These are phyloP conservation scores for Saturnispora diversa DNA, from an alignment of 805 yeast species.

Conservation along the genomic window DNA sequence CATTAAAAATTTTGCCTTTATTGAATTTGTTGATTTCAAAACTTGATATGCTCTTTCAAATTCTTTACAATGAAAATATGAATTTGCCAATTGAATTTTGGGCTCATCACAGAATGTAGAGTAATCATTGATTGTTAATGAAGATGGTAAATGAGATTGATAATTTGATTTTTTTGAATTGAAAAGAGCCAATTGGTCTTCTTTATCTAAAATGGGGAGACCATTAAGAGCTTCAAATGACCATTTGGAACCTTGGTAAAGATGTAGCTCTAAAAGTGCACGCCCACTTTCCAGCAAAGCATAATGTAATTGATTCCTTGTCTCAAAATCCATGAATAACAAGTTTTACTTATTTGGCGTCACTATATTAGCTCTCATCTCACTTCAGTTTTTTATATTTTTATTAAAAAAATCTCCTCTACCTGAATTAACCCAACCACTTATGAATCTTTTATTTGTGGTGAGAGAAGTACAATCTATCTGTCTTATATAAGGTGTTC, in stretches of 20 bases:
- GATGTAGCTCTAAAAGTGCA: conserved; percentile 8
- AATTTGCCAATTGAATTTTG: conserved; percentile 42
- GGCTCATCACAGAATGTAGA: not conserved
- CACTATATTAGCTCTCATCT: no score
- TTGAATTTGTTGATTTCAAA: conserved; percentile 43
- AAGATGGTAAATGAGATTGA: not conserved
- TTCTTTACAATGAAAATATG: conserved; percentile 77
- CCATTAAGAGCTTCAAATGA: conserved; percentile 15
- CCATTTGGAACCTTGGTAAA: conserved; percentile 15
- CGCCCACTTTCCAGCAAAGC: not conserved
- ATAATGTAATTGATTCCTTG: conserved; percentile 1
- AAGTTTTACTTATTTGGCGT: no score
- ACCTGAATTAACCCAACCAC: no score
- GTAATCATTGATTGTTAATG: not conserved
- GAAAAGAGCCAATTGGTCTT: conserved; percentile 13
- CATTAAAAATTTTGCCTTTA: conserved; percentile 51
- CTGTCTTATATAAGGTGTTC: no score
- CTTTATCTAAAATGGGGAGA: conserved; percentile 6
- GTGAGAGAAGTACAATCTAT: no score
- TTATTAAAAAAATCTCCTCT: no score
- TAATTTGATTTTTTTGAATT: conserved; percentile 1
- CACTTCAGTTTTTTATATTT: no score
- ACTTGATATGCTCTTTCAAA: conserved; percentile 66
- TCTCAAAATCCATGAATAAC: conserved; percentile 10
- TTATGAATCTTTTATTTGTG: no score